These are phyloP conservation scores for Ascochyta koolunga DNA, from an alignment of 2,329 filamentous ascomycete genomes.

Conservation along the genomic window DNA sequence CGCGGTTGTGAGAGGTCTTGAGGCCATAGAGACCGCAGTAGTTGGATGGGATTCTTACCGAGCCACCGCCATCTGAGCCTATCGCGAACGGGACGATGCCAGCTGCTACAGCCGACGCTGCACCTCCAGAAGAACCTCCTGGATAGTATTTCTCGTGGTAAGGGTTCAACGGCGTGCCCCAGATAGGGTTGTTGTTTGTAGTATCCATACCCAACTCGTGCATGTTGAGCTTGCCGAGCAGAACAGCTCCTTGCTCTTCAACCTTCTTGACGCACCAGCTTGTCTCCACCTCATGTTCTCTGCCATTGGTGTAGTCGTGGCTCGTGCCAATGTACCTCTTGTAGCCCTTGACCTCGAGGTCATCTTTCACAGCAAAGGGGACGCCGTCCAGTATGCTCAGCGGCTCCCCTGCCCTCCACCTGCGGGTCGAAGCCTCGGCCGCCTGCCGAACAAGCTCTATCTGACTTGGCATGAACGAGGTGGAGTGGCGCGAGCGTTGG, in stretches of 20 bases:
- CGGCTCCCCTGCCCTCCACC: slow-evolving; percentile 71
- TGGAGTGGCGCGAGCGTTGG: slow-evolving; percentile 66
- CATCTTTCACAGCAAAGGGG: slow-evolving; percentile 84
- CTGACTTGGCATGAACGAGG: slow-evolving; percentile 74
- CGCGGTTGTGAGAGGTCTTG: slow-evolving; percentile 77
- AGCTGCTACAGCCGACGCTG: slow-evolving; percentile 70
- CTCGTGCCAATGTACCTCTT: slow-evolving; percentile 69
- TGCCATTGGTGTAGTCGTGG: slow-evolving; percentile 59
- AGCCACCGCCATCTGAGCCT: slow-evolving; percentile 75
- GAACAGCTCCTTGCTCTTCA: slow-evolving; percentile 74
- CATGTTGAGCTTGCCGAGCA: slow-evolving; percentile 79
- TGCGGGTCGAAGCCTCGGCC: slow-evolving; percentile 73
- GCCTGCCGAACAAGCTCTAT: slow-evolving; percentile 68
- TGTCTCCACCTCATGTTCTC: slow-evolving; percentile 56
- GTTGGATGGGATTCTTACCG: slow-evolving; percentile 72
- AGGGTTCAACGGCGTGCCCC: slow-evolving; percentile 78
- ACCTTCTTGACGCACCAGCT: slow-evolving; percentile 74
- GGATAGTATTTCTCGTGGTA: slow-evolving; percentile 78
- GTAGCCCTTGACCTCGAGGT: slow-evolving; percentile 74
- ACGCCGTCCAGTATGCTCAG: slow-evolving; percentile 79
- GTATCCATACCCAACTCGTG: slow-evolving; percentile 82
- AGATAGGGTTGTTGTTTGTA: slow-evolving; percentile 79
- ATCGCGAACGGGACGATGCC: slow-evolving; percentile 77
- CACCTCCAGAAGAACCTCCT: slow-evolving; percentile 81
- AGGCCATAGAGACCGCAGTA: slow-evolving; percentile 85